These are phyloP conservation scores for Serendipita sp. DNA, from an alignment of 768 basidiomycete genomes.

Conservation along the genomic window DNA sequence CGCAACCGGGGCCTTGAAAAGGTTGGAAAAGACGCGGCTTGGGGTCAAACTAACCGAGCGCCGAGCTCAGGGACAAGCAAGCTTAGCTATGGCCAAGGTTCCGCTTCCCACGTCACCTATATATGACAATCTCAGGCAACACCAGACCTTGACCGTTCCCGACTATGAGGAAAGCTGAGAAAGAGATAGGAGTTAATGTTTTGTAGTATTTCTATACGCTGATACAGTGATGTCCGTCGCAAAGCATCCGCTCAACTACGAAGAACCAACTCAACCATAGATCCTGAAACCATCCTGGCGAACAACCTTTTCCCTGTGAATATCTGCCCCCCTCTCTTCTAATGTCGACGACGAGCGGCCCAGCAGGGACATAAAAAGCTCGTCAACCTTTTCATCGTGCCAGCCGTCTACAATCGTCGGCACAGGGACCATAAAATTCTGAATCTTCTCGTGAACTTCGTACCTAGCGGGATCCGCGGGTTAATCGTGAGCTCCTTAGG, in stretches of 20 bases:
- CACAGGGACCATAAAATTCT: constrained; percentile 79
- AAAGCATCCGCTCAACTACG: too few relatives aligned
- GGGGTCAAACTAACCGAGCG: background rate
- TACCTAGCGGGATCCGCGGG: constrained; percentile 32
- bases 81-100: background rate
- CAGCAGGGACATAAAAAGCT: constrained; percentile 76
- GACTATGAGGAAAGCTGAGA: background rate
- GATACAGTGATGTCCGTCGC: too few relatives aligned
- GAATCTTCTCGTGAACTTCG: constrained; percentile 88
- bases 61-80: background rate
- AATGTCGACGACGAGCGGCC: constrained; percentile 27
- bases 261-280: background rate
- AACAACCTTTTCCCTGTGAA: background rate
- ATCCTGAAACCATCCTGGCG: constrained; percentile 1
- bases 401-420: constrained; percentile 40
- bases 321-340: background rate
- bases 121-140: too few relatives aligned
- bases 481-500: background rate
- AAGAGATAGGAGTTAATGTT: too few relatives aligned
- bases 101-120: background rate
- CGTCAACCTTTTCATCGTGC: constrained; percentile 95
- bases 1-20: background rate
- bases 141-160: background rate
- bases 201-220: too few relatives aligned
- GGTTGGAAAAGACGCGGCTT: background rate